Evolutionary conservation across 1,284 basidiomycete genomes (phyloP), one percentile per base, ranked within the genome.

Genomic region (Leccinum solheimii): DNA sequence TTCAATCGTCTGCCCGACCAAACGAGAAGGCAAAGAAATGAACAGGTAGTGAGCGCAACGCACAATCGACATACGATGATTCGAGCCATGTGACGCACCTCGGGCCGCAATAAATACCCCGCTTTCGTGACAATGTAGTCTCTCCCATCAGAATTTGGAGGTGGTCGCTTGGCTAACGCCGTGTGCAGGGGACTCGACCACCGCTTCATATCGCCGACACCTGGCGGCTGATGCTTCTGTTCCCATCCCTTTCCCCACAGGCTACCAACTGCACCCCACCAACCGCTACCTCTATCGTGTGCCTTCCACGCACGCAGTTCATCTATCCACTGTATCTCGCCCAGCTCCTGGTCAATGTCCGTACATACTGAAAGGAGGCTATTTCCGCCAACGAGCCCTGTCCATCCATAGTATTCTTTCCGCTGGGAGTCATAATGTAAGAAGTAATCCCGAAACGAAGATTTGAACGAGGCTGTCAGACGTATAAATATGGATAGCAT

Each of bases 71-170:
- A 51, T 0, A 7, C 7, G 16, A 49, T 2, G 16, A 10, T 26
- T 26, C 11, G 11, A 51, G 3, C 5, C 6, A 23, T 3, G 21
- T 66, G 77, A 43, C 67, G 21, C 40, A 87, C 88, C 82, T 91
- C 88, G 5, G 88, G 88, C 48, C 88, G 72, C 55, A 90, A 68
- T 45, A 85, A 72, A 74, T 86, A 90, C 26, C 67, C 75, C 4
- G 72, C n/a, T 61, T 78, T 83, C 58, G 66, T 69, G 45, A 80
- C 62, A 8, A 65, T 30, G 67, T 78, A 79, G 66, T 78, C 88
- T 61, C 81, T 77, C 58, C 68, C 68, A 45, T 51, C 59, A 6
- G 57, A 32, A 5, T 60, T 34, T 3, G 51, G 16, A 3, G 7
- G 38, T 5, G 16, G 16, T n/a, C 38, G 16, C 14, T 45, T 60